Base-by-base conservation (phyloP, 257 asterid genomes). In the Ophiorrhiza pumila region DNA sequence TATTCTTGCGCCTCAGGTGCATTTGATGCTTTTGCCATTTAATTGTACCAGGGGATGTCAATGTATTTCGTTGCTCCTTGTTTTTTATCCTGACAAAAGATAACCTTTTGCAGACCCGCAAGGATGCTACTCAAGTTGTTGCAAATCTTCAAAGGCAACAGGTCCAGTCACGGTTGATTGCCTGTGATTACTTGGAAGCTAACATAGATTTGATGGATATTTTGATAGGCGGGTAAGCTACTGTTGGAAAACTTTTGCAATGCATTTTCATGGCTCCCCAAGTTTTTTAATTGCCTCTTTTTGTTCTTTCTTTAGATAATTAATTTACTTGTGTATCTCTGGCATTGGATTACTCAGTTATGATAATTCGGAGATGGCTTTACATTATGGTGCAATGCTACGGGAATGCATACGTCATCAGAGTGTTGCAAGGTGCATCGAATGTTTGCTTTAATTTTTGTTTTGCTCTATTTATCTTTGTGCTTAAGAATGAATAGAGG, bases 331-430 rank as follows among this genome's bases (percentile, higher is more conserved):
- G 60, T 72, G 27, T 64, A 73, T 59, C 25, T 79, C 76, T 77
- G 23, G 25, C 71, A 1, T 75, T 78, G 66, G 67, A 49, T 37
- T 50, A 7, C 71, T 78, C 83, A 95, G 99, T 68, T 95, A 90
- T 62, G 99, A 86, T 65, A 83, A 88, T 73, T 72, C 80, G 32
- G 99, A 95, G 29, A 77, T 95, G 92, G 97, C 99, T 78, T 87
- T 95, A 81, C 98, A 92, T 66, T 95, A 92, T 73, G 99, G 99
- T 74, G 84, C 97, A 74, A 92, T 95, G 97, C 71, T 92, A 79
- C 89, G 97, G 87, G 99, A 95, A 72, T 95, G 99, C 89, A 95
- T 95, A 77, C 97, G 99, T 50, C 99, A 95, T 81, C 99, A 95
- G 82, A 89, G 84, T 78, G 96, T 92, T 80, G 99, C 99, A 43